A percentile compares a stretch with the other conserved stretches of the same genome.
phyloP scores from a whole-genome alignment of 352 stramenopile genomes.

The Phytophthora quininea region DNA sequence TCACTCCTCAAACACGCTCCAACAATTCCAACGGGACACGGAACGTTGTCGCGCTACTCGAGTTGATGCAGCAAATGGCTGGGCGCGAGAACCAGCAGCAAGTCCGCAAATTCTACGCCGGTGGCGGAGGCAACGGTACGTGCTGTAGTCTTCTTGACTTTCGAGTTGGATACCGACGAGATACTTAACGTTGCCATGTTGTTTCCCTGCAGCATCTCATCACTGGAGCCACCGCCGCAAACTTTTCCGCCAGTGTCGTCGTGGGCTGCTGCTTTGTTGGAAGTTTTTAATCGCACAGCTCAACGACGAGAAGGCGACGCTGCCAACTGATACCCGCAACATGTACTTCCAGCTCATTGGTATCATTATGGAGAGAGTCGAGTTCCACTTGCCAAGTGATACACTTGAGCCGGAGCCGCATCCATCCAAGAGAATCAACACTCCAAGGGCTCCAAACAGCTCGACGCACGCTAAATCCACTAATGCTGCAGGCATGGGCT shows the following conservation, averaged over 20 bases:
- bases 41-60: constrained; percentile 41
- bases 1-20: constrained; percentile 12
- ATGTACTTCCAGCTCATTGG: constrained; percentile 71
- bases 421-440: constrained; percentile 11
- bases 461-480: constrained; percentile 9
- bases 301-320: constrained; percentile 45
- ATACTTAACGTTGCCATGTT: background rate
- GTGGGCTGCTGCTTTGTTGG: constrained; percentile 67
- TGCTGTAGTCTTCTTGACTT: background rate
- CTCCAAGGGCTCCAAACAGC: constrained; percentile 11
- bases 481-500: constrained; percentile 23
- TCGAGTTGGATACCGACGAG: background rate
- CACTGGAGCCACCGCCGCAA: constrained; percentile 33
- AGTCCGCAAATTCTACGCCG: constrained; percentile 61
- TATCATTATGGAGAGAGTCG: constrained; percentile 66
- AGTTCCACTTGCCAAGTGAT: constrained; percentile 56
- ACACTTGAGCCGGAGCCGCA: constrained; percentile 8
- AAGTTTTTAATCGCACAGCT: constrained; percentile 69
- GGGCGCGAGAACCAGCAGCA: constrained; percentile 58
- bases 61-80: constrained; percentile 66
- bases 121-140: constrained; percentile 23
- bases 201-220: constrained; percentile 6
- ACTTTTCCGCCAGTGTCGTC: constrained; percentile 65
- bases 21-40: constrained; percentile 3
- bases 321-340: constrained; percentile 46